These are phyloP conservation scores for Thinopyrum elongatum DNA, from an alignment of 176 grass and related monocot genomes.

Conservation along the genomic window DNA sequence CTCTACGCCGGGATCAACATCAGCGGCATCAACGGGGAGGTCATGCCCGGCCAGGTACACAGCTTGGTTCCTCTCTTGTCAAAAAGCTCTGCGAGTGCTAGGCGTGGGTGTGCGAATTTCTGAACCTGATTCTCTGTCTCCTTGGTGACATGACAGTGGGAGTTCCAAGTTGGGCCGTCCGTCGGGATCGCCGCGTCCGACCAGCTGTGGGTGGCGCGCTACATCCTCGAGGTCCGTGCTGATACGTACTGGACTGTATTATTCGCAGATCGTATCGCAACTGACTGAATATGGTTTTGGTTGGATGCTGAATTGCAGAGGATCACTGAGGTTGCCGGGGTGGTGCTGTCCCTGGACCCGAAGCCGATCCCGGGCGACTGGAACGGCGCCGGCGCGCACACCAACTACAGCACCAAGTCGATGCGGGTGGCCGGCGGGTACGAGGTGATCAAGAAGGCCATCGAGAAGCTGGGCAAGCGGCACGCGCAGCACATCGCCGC, in stretches of 20 bases:
- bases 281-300: neutral
- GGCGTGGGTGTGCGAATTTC: neutral
- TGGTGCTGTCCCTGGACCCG: constrained; percentile 87
- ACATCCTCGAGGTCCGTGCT: constrained; percentile 72
- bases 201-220: constrained; percentile 75
- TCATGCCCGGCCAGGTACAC: constrained; percentile 91
- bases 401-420: constrained; percentile 93
- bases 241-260: neutral
- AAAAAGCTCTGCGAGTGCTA: neutral
- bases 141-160: constrained; percentile 55
- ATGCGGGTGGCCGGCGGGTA: constrained; percentile 76
- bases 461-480: constrained; percentile 63
- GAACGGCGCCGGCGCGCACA: constrained; percentile 92
- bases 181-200: constrained; percentile 79
- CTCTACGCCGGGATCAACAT: constrained; percentile 92
- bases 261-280: neutral
- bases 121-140: constrained; percentile 8
- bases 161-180: constrained; percentile 94
- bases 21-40: constrained; percentile 98
- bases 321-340: constrained; percentile 84
- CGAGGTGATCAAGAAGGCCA: constrained; percentile 84
- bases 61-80: neutral
- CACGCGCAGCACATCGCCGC: constrained; percentile 86
- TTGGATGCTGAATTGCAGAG: constrained; percentile 34
- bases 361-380: constrained; percentile 95